These are phyloP conservation scores for Leishmania tropica DNA, from an alignment of 208 protist species.

Conservation along the genomic window DNA sequence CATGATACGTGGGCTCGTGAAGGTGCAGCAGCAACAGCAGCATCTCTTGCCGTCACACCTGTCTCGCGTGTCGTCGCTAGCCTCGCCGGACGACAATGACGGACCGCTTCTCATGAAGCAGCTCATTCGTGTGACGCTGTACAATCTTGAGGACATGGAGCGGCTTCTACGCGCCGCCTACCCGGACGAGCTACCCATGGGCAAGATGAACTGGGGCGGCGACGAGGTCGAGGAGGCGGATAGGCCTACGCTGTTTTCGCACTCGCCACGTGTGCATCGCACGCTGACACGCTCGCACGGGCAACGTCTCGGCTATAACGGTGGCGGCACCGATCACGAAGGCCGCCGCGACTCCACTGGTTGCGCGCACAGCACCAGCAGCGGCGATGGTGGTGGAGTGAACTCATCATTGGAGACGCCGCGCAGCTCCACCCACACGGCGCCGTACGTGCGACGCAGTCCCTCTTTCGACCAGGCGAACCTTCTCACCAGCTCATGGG, in stretches of 20 bases:
- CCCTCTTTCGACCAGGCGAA: slow-evolving; percentile 13
- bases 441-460: slow-evolving; percentile 39
- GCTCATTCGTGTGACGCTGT: slow-evolving; percentile 32
- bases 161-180: slow-evolving; percentile 49
- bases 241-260: background rate
- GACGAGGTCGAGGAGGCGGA: background rate
- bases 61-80: background rate
- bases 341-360: background rate
- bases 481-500: background rate
- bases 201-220: background rate
- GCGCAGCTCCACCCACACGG: slow-evolving; percentile 27
- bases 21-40: slow-evolving; percentile 22
- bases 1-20: slow-evolving; percentile 28
- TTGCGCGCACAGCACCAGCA: background rate
- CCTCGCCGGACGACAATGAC: slow-evolving; percentile 1
- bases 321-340: slow-evolving; percentile 1
- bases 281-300: background rate
- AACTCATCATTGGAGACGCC: slow-evolving; percentile 11
- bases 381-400: background rate
- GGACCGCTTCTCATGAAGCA: slow-evolving; percentile 35
- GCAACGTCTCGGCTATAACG: background rate
- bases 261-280: background rate
- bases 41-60: no score
- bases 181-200: background rate
- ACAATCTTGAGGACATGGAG: slow-evolving; percentile 50